Percentiles rank a stretch among this genome's conserved stretches.
Evolutionary conservation across 2,329 filamentous ascomycete species (phyloP).

Genomic region (Aspergillus viridinutans): DNA sequence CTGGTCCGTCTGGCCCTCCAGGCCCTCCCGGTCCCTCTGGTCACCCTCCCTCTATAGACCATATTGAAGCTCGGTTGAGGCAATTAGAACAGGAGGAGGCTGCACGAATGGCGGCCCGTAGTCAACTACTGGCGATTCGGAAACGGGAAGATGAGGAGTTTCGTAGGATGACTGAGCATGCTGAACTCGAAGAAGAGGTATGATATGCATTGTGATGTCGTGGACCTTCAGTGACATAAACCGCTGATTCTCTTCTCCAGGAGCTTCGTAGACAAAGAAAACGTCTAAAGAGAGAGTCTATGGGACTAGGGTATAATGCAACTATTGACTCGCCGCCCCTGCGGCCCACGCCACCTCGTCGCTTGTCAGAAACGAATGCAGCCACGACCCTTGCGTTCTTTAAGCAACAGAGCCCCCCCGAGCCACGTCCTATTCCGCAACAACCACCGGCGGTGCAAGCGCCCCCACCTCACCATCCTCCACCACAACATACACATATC

Average conservation of each 20-base stretch:
- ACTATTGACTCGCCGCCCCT: constrained; percentile 34
- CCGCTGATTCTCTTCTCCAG: constrained; percentile 15
- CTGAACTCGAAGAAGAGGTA: constrained; percentile 41
- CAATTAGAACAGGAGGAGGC: constrained; percentile 40
- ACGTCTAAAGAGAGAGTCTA: constrained; percentile 38
- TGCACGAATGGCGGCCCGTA: constrained; percentile 34
- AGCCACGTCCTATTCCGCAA: constrained; percentile 29
- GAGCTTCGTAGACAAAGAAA: constrained; percentile 39
- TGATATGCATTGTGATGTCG: constrained; percentile 5
- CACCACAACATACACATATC: constrained; percentile 20
- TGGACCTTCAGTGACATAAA: neutral
- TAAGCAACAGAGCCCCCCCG: constrained; percentile 39
- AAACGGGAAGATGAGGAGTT: constrained; percentile 41
- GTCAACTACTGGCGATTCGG: constrained; percentile 33
- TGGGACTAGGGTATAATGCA: constrained; percentile 35
- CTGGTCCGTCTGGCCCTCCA: constrained; percentile 19
- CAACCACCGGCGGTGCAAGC: constrained; percentile 24
- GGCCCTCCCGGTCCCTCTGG: constrained; percentile 20
- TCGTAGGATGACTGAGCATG: constrained; percentile 36
- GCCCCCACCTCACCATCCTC: constrained; percentile 17
- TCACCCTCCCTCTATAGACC: constrained; percentile 29
- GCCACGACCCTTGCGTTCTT: constrained; percentile 40
- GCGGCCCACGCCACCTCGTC: constrained; percentile 35
- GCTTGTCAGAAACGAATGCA: constrained; percentile 39
- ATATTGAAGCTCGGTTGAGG: constrained; percentile 36